Base-by-base conservation (phyloP, 2,329 filamentous ascomycete species). In the Exserohilum rostratum region DNA sequence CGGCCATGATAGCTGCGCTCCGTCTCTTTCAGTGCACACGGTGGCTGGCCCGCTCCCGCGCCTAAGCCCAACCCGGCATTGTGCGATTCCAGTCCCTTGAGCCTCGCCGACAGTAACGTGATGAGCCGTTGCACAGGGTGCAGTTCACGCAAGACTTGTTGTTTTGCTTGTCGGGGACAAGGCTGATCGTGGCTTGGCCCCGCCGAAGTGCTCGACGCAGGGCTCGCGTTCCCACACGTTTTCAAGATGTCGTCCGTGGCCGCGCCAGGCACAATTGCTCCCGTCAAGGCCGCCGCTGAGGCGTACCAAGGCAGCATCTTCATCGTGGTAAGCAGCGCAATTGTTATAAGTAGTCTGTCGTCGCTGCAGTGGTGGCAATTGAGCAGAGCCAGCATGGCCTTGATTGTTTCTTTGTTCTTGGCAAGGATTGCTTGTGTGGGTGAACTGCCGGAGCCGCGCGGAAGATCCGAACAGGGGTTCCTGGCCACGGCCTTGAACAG, bases 81-180 rank as follows among this genome's bases (percentile, higher is more conserved):
- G 27, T 43, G 22, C 25, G n/a, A 17, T 1, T 43, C 27, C 10
- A 52, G 50, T 18, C 43, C 27, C 27, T 46, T 52, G 3, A 52
- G 42, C 12, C 50, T 46, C 12, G 43, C 13, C 2, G 50, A 52
- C 10, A 52, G 34, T 35, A 38, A 44, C 27, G 50, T 52, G 10
- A 52, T 52, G 35, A 52, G 43, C 6, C 50, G 30, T 22, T 52
- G 50, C 18, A 52, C 50, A 25, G 45, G 29, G 12, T 52, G 50
- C 35, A 52, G 43, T 46, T 52, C 43, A 13, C 50, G 50, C 25
- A 52, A 44, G 18, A 52, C 50, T n/a, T 52, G 50, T 18, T 46
- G 42, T 27, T 46, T 52, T 5, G 50, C 50, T 25, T 52, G 50
- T 35, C 50, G 34, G 20, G 17, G 50, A 34, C 27, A 38, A 15